Evolutionary conservation across 306 rosid genomes (phyloP), one percentile per base, ranked within the genome.

Genomic region (peach (Prunus persica)): DNA sequence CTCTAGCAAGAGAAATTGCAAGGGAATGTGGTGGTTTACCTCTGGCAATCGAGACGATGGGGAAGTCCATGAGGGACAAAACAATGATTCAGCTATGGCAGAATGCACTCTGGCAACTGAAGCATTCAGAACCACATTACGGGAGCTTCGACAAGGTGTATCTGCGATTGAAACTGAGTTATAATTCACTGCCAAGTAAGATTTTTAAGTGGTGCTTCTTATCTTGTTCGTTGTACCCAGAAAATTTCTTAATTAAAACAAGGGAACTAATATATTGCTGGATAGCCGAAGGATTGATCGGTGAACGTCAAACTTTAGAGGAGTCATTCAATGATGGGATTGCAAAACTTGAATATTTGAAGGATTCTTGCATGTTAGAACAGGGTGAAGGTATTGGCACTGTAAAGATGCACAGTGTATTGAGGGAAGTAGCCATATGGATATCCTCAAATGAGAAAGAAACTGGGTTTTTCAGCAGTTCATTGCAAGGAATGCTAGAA

Each of bases 361-460:
- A 79, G 32, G 82, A 79, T 62, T 72, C 68, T 49, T 78, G 82
- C 64, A 50, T 78, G 77, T 65, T 70, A 56, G 82, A 78, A 71
- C 49, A 71, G 27, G 82, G 71, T 52, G 58, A 65, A 28, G 0
- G 4, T 25, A 5, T 2, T 28, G 50, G 8, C 16, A 52, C 72
- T 18, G 77, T 78, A 54, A 78, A 63, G 50, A 71, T 78, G 65
- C 77, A 78, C 28, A 60, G 70, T 30, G 4, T 78, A 22, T 3
- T 78, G 55, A 56, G 81, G 43, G 82, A 71, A 7, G 65, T 78
- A 3, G 72, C 77, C 25, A 50, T 51, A 13, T 41, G 72, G 72
- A 78, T 71, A 64, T 75, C 71, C 63, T 75, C 62, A 50, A 50
- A 75, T 50, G 47, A 66, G 41, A 34, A 63, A 34, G 78, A 75